Evolutionary conservation across 495 filamentous ascomycete genomes (phyloP).

Genomic region (Chlorociboria aeruginascens): DNA sequence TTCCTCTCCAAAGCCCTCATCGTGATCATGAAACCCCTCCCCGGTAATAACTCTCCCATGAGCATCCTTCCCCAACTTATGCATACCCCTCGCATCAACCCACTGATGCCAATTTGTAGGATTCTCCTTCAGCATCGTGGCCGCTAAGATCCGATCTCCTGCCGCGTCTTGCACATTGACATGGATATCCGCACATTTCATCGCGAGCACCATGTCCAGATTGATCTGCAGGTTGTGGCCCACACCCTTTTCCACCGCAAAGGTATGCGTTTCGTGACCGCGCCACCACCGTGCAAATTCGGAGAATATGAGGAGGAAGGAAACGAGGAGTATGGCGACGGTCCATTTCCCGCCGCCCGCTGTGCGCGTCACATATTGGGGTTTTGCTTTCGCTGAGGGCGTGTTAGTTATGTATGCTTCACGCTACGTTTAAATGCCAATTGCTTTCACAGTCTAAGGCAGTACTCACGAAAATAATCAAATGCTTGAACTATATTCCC

Average conservation of each 20-base stretch:
- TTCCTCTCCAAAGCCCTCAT: slow-evolving; percentile 51
- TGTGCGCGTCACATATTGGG: slow-evolving; percentile 75
- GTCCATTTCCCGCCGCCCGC: slow-evolving; percentile 87
- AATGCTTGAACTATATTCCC: slow-evolving; percentile 67
- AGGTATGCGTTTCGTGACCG: slow-evolving; percentile 75
- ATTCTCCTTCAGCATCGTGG: slow-evolving; percentile 59
- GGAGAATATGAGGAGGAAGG: slow-evolving; percentile 55
- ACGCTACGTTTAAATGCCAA: not conserved
- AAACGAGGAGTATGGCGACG: slow-evolving; percentile 63
- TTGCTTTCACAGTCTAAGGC: not conserved
- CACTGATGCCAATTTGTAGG: slow-evolving; percentile 70
- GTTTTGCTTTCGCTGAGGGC: slow-evolving; percentile 80
- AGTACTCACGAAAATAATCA: slow-evolving; percentile 85
- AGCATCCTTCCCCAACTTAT: slow-evolving; percentile 44
- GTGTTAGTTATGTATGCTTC: not conserved
- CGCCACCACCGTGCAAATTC: slow-evolving; percentile 75
- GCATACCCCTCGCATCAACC: slow-evolving; percentile 60
- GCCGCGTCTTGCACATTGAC: slow-evolving; percentile 96
- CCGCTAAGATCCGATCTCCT: slow-evolving; percentile 82
- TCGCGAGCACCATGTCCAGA: slow-evolving; percentile 83
- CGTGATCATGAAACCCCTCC: slow-evolving; percentile 40
- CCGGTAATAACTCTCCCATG: slow-evolving; percentile 36
- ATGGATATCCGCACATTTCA: slow-evolving; percentile 80
- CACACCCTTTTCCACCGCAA: slow-evolving; percentile 88
- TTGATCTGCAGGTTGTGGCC: slow-evolving; percentile 86